phyloP scores from a whole-genome alignment of 306 rosid species.

The Spatholobus suberectus region DNA sequence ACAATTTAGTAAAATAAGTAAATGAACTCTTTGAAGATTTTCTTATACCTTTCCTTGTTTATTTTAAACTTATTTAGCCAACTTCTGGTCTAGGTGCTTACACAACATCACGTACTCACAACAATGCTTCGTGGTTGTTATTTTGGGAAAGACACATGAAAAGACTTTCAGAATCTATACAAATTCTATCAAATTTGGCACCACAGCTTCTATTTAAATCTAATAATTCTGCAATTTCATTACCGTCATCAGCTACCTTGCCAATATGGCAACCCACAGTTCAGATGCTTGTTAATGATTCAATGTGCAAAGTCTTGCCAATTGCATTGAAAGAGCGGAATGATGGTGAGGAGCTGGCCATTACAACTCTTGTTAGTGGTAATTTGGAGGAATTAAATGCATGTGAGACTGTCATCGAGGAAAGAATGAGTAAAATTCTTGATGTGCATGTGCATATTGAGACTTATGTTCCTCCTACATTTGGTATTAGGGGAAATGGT shows the following conservation, averaged over 20 bases:
- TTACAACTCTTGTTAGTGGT: constrained; percentile 73
- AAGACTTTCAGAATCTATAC: constrained; percentile 71
- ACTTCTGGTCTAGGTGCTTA: constrained; percentile 70
- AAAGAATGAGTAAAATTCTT: constrained; percentile 41
- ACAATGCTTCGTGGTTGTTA: constrained; percentile 68
- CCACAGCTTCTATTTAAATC: constrained; percentile 67
- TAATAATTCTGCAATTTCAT: constrained; percentile 20
- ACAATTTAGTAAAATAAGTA: background rate
- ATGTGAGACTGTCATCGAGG: constrained; percentile 42
- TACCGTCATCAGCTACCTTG: constrained; percentile 40
- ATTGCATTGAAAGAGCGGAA: constrained; percentile 60
- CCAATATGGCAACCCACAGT: constrained; percentile 51
- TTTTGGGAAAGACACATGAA: constrained; percentile 87
- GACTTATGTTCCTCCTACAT: constrained; percentile 58
- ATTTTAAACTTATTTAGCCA: constrained; percentile 11
- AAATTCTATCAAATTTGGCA: constrained; percentile 53
- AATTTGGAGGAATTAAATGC: constrained; percentile 59
- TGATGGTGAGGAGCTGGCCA: constrained; percentile 60
- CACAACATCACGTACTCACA: constrained; percentile 87
- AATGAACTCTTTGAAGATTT: background rate
- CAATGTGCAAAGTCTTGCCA: constrained; percentile 59
- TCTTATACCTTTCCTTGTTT: constrained; percentile 12
- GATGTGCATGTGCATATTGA: constrained; percentile 64
- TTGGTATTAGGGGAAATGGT: constrained; percentile 59
- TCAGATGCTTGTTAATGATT: constrained; percentile 59